Evolutionary conservation across 345 rosid genomes (phyloP).

Genomic region (Alliaria petiolata): DNA sequence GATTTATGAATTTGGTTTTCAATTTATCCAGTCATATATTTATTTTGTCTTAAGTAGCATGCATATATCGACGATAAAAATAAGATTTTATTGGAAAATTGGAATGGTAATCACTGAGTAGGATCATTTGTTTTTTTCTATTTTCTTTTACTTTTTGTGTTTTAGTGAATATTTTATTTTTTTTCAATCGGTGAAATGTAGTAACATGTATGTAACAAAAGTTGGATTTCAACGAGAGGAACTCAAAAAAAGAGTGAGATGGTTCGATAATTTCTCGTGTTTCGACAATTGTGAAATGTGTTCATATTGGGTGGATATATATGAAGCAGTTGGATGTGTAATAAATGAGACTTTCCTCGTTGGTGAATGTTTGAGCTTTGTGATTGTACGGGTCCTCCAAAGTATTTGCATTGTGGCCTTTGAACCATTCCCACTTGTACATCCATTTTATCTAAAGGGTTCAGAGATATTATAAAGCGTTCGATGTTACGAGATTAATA

Average conservation of each 20-base stretch:
- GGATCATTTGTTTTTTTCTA: background rate
- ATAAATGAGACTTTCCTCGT: constrained; percentile 33
- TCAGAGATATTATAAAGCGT: background rate
- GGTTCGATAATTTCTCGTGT: background rate
- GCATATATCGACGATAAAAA: background rate
- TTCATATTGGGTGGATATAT: constrained; percentile 25
- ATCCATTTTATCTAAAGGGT: background rate
- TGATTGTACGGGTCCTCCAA: constrained; percentile 26
- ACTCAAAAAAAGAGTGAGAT: background rate
- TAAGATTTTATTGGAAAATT: no score
- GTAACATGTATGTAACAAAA: background rate
- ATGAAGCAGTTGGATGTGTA: constrained; percentile 31
- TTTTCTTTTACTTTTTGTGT: background rate
- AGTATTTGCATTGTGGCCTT: constrained; percentile 11
- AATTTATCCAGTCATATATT: background rate
- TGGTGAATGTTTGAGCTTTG: constrained; percentile 27
- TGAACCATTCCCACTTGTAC: background rate
- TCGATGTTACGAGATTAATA: no score
- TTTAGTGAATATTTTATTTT: background rate
- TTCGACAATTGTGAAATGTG: constrained; percentile 1
- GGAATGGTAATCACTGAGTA: background rate
- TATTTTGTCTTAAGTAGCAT: constrained; percentile 5
- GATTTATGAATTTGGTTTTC: background rate
- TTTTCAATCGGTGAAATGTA: background rate
- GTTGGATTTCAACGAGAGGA: constrained; percentile 10